These are phyloP conservation scores for Bipolaris cookei DNA, from an alignment of 2,329 filamentous ascomycete genomes.

Conservation along the genomic window DNA sequence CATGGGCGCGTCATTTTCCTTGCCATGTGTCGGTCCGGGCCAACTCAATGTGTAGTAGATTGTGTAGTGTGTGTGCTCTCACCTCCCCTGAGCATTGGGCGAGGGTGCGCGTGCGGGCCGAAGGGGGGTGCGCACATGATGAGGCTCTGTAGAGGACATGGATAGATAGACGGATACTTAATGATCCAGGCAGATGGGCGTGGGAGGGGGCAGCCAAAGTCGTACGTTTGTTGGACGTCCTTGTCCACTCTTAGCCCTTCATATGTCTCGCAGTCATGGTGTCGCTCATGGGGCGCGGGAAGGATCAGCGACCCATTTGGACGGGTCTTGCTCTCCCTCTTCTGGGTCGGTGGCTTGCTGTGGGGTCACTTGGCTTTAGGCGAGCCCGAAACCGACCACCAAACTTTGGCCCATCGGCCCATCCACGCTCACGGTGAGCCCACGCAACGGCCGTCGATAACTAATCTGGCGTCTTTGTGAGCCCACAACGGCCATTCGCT, in stretches of 20 bases:
- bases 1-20: too few species aligned
- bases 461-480: slow-evolving; percentile 7
- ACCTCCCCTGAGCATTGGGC: too few species aligned
- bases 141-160: slow-evolving; percentile 16
- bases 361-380: slow-evolving; percentile 32
- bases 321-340: slow-evolving; percentile 17
- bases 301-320: slow-evolving; percentile 29
- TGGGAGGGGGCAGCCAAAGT: neutral
- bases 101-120: neutral
- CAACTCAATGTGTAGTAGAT: too few species aligned
- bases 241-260: slow-evolving; percentile 16
- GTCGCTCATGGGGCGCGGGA: slow-evolving; percentile 23
- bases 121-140: neutral
- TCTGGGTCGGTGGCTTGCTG: slow-evolving; percentile 24
- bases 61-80: too few species aligned
- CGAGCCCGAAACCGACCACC: slow-evolving; percentile 35
- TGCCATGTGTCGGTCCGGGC: too few species aligned
- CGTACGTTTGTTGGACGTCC: slow-evolving; percentile 3
- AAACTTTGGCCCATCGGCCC: slow-evolving; percentile 19
- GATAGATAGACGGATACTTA: too few species aligned
- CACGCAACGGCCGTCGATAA: slow-evolving; percentile 26
- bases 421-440: slow-evolving; percentile 27
- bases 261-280: slow-evolving; percentile 13
- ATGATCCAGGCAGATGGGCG: too few species aligned
- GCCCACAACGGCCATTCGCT: slow-evolving; percentile 11